Evolutionary conservation across 2,329 filamentous ascomycete genomes (phyloP).

Genomic region (Fusarium tjaetaba): DNA sequence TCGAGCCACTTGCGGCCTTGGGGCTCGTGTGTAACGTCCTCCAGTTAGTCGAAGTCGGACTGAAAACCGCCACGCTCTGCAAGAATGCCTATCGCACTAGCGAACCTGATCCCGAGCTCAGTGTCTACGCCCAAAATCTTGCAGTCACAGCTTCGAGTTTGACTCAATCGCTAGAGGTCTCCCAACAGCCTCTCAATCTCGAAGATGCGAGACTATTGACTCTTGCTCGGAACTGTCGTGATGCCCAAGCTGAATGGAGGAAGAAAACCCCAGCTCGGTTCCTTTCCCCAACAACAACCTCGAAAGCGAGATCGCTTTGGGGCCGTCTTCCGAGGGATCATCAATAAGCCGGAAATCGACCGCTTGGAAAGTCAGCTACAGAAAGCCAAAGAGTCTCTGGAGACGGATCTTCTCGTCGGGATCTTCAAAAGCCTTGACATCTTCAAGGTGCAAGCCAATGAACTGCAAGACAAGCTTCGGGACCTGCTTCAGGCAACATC

Average conservation of each 20-base stretch:
- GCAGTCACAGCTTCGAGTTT: rapidly evolving
- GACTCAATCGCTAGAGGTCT: rapidly evolving
- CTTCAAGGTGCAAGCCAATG: rapidly evolving
- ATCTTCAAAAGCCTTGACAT: rapidly evolving
- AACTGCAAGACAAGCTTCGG: too few relatives aligned
- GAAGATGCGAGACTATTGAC: rapidly evolving
- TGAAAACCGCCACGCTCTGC: neutral
- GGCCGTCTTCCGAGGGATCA: rapidly evolving
- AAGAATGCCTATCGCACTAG: neutral
- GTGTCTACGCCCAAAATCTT: rapidly evolving
- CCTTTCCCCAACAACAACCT: neutral
- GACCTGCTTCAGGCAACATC: too few relatives aligned
- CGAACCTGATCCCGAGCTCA: rapidly evolving
- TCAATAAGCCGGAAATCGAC: rapidly evolving
- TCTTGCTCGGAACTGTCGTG: rapidly evolving
- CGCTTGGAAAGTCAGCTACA: rapidly evolving
- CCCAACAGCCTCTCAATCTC: rapidly evolving
- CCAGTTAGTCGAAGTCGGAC: rapidly evolving
- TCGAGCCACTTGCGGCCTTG: neutral
- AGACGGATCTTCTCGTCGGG: rapidly evolving
- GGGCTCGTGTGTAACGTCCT: rapidly evolving
- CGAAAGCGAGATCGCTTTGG: rapidly evolving
- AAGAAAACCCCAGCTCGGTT: rapidly evolving
- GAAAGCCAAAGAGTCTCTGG: neutral
- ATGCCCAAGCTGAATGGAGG: neutral